phyloP scores from a whole-genome alignment of 1,284 basidiomycete genomes.

The Sporisorium sorghi region DNA sequence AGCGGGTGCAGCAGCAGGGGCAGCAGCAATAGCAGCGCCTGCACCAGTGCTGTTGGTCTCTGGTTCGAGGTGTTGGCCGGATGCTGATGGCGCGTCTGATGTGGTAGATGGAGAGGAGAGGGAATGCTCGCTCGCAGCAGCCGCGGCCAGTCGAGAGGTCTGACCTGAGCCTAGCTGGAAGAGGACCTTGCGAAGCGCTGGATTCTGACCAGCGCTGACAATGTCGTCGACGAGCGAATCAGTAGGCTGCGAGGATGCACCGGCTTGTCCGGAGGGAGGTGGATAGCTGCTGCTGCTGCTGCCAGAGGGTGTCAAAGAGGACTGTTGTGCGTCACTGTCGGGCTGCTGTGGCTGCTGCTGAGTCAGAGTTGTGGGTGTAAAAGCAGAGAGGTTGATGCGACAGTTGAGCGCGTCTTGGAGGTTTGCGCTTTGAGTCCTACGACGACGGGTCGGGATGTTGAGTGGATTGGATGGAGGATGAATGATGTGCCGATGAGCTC shows the following conservation, averaged over 20 bases:
- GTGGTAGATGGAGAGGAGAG: slow-evolving; percentile 9
- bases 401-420: slow-evolving; percentile 57
- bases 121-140: slow-evolving; percentile 13
- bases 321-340: background rate
- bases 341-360: too few relatives aligned
- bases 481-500: slow-evolving; percentile 34
- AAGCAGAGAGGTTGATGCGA: slow-evolving; percentile 46
- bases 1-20: background rate
- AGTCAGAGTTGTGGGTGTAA: slow-evolving; percentile 13
- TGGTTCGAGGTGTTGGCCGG: background rate
- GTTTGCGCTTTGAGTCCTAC: slow-evolving; percentile 53
- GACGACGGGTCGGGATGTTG: slow-evolving; percentile 51
- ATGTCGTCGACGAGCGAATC: slow-evolving; percentile 29
- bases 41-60: background rate
- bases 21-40: background rate
- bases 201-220: slow-evolving; percentile 46
- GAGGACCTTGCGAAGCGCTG: slow-evolving; percentile 46
- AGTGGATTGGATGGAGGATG: slow-evolving; percentile 47
- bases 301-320: background rate
- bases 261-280: slow-evolving; percentile 14
- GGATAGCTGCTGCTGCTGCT: slow-evolving; percentile 30
- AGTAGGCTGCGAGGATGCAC: slow-evolving; percentile 3
- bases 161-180: slow-evolving; percentile 48
- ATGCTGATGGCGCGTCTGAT: background rate
- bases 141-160: slow-evolving; percentile 26